Evolutionary conservation across 2,329 filamentous ascomycete species (phyloP), one percentile per base, ranked within the genome.

Genomic region (Dactylella cylindrospora): DNA sequence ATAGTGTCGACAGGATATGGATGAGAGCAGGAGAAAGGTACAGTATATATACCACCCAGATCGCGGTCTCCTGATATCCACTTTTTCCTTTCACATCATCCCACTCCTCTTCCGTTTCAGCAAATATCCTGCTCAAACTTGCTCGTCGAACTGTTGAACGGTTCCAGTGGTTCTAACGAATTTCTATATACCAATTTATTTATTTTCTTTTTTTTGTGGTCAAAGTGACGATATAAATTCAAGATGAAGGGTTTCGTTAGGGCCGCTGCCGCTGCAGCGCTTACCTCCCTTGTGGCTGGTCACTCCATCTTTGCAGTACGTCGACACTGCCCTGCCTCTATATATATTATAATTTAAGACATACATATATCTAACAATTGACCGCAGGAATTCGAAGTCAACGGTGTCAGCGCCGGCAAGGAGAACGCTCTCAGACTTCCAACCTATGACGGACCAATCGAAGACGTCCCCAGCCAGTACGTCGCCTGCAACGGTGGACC

Each of bases 401-500:
- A 62, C 38, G 57, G 57, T 20, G 57, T 62, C 25, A 62, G 57
- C 43, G 57, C 57, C 5, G 57, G 57, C 31, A 62, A 62, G 43
- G 41, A 54, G 23, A 62, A 62, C 13, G 57, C 20, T 31, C 41
- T 62, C 29, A 28, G 57, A 22, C 43, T 62, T 3, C 57, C 57
- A n/a, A 62, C 57, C 49, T 62, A 69, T 73, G 78, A 78, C 72
- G 70, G 50, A 66, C 74, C 60, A 19, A 52, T 70, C 36, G 67
- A 68, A 43, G 70, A 71, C 46, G 67, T 71, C 38, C 69, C 66
- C 20, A 67, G 65, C 19, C 28, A 32, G 5, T 69, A 72, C 41
- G 67, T 78, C 28, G 74, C 72, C 62, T 78, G 76, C 72, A 77
- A 77, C 69, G 72, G 67, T n/a, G 67, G 66, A 3, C 67, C 67